These are phyloP conservation scores for Syncephalastrum racemosum DNA, from an alignment of 371 early-diverging fungal species.

Conservation along the genomic window DNA sequence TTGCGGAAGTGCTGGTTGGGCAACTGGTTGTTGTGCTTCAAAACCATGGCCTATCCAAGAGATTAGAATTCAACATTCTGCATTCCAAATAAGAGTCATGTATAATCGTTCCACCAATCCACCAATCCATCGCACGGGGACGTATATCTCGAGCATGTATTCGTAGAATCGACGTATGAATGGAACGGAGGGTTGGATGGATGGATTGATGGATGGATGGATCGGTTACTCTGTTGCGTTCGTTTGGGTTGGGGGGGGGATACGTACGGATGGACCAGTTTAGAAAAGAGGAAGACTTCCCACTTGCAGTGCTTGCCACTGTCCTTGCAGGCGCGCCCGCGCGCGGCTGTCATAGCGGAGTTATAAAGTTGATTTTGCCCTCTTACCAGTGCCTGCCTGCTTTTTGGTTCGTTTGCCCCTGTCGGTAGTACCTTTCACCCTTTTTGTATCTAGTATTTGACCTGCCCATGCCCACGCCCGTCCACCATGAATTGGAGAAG, in stretches of 20 bases:
- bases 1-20: constrained; percentile 99
- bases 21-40: constrained; percentile 99
- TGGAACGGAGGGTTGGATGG: not conserved
- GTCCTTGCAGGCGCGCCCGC: no score
- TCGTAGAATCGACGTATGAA: not conserved
- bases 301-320: constrained; percentile 4
- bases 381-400: no score
- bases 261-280: constrained; percentile 44
- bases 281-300: constrained; percentile 33
- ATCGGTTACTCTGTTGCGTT: constrained; percentile 5
- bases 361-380: no score
- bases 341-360: no score
- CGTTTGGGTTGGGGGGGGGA: no score
- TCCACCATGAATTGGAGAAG: no score
- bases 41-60: constrained; percentile 38
- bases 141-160: no score
- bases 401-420: no score
- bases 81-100: constrained; percentile 1
- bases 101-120: constrained; percentile 14
- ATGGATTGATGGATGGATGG: constrained; percentile 22
- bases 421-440: no score
- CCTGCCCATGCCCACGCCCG: no score
- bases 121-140: not conserved
- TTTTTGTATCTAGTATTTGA: no score
- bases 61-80: not conserved